Percentiles rank a stretch among this genome's conserved stretches.
phyloP scores from a whole-genome alignment of 163 green algal species.

The Chlorella variabilis region DNA sequence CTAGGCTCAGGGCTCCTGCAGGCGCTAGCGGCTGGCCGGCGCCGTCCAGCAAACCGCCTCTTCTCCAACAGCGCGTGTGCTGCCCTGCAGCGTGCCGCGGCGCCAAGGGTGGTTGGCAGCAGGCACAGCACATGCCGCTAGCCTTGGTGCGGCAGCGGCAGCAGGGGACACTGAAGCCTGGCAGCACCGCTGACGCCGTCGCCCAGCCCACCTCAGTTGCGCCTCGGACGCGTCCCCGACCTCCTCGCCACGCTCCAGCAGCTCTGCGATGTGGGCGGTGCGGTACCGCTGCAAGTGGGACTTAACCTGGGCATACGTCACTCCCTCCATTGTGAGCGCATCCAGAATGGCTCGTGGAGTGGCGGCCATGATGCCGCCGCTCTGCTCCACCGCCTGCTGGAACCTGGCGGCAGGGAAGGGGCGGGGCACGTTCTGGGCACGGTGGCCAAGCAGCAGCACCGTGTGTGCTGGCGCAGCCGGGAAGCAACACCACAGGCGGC shows the following conservation, averaged over 20 bases:
- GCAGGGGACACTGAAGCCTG: too few species aligned
- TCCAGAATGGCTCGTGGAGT: not conserved
- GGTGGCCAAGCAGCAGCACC: not conserved
- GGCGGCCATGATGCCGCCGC: not conserved
- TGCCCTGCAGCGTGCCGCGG: not conserved
- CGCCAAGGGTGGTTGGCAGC: too few species aligned
- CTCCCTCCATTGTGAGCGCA: not conserved
- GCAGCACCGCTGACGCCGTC: too few species aligned
- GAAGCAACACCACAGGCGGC: too few species aligned
- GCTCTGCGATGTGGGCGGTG: not conserved
- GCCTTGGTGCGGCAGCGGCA: too few species aligned
- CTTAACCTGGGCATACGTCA: slow-evolving; percentile 6
- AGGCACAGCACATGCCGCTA: too few species aligned
- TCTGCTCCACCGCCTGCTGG: not conserved
- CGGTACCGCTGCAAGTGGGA: slow-evolving; percentile 8
- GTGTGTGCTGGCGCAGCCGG: too few species aligned
- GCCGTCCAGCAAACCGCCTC: not conserved
- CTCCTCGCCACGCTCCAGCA: not conserved
- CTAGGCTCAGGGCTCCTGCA: not conserved
- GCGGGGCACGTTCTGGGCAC: too few species aligned
- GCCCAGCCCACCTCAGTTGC: slow-evolving; percentile 3
- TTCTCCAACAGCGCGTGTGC: slow-evolving; percentile 5
- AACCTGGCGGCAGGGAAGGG: not conserved
- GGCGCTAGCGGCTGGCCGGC: not conserved
- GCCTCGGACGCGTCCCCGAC: not conserved